Evolutionary conservation across 1,284 basidiomycete genomes (phyloP), one percentile per base, ranked within the genome.

Genomic region (Malassezia japonica): DNA sequence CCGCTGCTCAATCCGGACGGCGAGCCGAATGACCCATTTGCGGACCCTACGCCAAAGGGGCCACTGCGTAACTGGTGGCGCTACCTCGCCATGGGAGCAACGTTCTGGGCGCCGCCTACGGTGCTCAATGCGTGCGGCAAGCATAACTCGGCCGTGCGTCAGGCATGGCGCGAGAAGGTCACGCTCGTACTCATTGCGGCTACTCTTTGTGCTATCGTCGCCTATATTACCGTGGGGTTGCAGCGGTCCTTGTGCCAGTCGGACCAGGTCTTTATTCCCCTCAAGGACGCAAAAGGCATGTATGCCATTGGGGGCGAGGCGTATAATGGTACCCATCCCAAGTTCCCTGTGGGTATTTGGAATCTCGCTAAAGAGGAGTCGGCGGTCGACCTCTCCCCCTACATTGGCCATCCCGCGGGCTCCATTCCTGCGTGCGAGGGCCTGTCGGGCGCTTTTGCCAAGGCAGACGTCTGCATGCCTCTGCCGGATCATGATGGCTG

Each of bases 211-310:
- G 83, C 78, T 20, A 75, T 80, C 41, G 81, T 96, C 46, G 92
- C 87, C 8, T 99, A 96, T 74, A 79, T 85, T 53, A 98, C 94
- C 39, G 87, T 99, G 69, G 94, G 91, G 16, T 82, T 95, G 50
- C 88, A 95, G 75, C 83, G 83, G 58, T 86, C 87, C 20, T 80
- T 99, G 25, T 99, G 92, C 76, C 90, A 91, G 0, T 20, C 33
- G 7, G n/a, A 31, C 6, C 16, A 42, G 7, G 34, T 54, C 1
- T 54, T 50, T 31, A 20, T 36, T 3, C 45, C 44, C 16, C 33
- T 49, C 7, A 55, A 50, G 21, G 4, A 27, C 3, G 36, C 53
- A 6, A 16, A 55, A 12, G 56, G 53, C 28, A 47, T 50, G 15
- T 78, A 98, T 50, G 85, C 85, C 54, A 77, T 96, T 43, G 78